Conservation (phyloP, 495 filamentous ascomycete genomes). For the Aspergillus panamensis region DNA sequence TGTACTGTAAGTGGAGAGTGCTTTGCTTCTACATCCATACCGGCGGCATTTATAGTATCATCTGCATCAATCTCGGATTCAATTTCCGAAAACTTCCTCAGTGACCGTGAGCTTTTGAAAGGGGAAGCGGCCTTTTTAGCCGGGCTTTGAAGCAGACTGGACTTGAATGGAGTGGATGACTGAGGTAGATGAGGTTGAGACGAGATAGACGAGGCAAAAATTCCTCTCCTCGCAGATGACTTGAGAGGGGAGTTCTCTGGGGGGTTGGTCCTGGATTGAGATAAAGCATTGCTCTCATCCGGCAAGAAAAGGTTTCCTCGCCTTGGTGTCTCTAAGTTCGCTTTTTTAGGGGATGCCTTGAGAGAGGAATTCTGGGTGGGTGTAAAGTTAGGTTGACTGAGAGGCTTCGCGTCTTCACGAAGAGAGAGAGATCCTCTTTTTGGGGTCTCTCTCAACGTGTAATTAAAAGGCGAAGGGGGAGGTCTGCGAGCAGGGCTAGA, state of each 20-base stretch:
- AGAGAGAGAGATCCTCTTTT: conserved; percentile 28
- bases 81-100: conserved; percentile 13
- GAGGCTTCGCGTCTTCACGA: conserved; percentile 21
- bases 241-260: conserved; percentile 37
- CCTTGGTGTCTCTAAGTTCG: conserved; percentile 25
- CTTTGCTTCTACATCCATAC: conserved; percentile 16
- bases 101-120: conserved; percentile 34
- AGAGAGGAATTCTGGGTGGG: conserved; percentile 27
- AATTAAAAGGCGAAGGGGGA: conserved; percentile 50
- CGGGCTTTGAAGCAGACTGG: conserved; percentile 43
- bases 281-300: conserved; percentile 13
- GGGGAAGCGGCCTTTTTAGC: conserved; percentile 42
- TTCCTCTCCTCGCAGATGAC: conserved; percentile 43
- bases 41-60: background rate
- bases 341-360: conserved; percentile 31
- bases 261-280: conserved; percentile 31
- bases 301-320: conserved; percentile 22
- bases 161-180: conserved; percentile 32
- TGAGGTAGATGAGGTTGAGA: conserved; percentile 25
- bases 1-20: conserved; percentile 11
- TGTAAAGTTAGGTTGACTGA: conserved; percentile 26
- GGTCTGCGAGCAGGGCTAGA: conserved; percentile 50
- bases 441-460: conserved; percentile 36
- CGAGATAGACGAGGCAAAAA: conserved; percentile 35
- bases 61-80: conserved; percentile 8